phyloP scores from a whole-genome alignment of 306 rosid genomes.

The Trifolium repens region DNA sequence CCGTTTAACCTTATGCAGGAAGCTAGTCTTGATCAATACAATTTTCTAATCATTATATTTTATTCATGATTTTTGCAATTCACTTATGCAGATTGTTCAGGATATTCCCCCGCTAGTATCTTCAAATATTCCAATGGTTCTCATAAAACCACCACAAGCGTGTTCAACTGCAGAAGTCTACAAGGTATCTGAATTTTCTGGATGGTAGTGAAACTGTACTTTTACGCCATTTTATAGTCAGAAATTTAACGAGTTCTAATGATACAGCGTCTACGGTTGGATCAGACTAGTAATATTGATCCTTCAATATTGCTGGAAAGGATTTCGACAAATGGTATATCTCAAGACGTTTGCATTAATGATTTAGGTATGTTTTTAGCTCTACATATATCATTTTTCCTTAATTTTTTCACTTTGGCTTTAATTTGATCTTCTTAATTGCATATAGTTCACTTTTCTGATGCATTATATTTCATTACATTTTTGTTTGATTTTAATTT shows the following conservation, averaged over 20 bases:
- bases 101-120: slow-evolving; percentile 71
- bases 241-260: slow-evolving; percentile 36
- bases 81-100: slow-evolving; percentile 69
- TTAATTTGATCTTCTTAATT: slow-evolving; percentile 29
- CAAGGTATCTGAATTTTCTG: slow-evolving; percentile 63
- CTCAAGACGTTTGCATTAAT: slow-evolving; percentile 84
- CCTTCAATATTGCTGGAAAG: slow-evolving; percentile 78
- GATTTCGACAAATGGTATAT: slow-evolving; percentile 75
- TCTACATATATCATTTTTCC: slow-evolving; percentile 3
- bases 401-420: slow-evolving; percentile 11
- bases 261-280: slow-evolving; percentile 68
- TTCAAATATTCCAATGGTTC: slow-evolving; percentile 86
- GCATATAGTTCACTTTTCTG: background rate
- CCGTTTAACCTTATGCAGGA: slow-evolving; percentile 23
- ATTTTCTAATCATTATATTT: slow-evolving; percentile 36
- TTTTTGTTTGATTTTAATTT: slow-evolving; percentile 22
- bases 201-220: slow-evolving; percentile 6
- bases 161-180: slow-evolving; percentile 96
- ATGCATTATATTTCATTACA: slow-evolving; percentile 11
- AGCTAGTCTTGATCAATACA: slow-evolving; percentile 13
- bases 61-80: slow-evolving; percentile 38
- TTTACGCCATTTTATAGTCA: slow-evolving; percentile 7
- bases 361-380: slow-evolving; percentile 73
- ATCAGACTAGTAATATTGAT: slow-evolving; percentile 71
- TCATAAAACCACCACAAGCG: slow-evolving; percentile 89